These are phyloP conservation scores for Debaryomyces coudertii DNA, from an alignment of 1,139 yeast genomes.

Conservation along the genomic window DNA sequence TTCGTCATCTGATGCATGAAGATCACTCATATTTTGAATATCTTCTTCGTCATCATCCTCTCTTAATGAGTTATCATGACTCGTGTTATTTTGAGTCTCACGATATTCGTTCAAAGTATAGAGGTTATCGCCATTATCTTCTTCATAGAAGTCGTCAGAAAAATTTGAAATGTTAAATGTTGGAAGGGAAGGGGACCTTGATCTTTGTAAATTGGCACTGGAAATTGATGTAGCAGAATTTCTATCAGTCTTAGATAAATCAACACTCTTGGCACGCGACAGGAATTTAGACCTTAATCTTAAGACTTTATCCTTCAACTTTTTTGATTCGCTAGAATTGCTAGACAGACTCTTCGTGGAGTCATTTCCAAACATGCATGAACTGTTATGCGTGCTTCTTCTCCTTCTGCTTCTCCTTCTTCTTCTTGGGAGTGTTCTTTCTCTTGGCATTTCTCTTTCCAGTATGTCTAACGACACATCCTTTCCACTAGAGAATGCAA, in stretches of 20 bases:
- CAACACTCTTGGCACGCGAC: neutral
- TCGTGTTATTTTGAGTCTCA: neutral
- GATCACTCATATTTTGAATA: slow-evolving; percentile 35
- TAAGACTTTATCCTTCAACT: slow-evolving; percentile 25
- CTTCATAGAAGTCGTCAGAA: slow-evolving; percentile 11
- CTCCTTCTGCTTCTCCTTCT: slow-evolving; percentile 25
- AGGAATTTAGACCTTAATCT: slow-evolving; percentile 24
- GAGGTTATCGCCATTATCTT: slow-evolving; percentile 8
- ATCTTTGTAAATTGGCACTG: neutral
- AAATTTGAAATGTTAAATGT: neutral
- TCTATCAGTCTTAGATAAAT: neutral
- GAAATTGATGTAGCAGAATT: neutral
- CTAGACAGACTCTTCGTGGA: slow-evolving; percentile 20
- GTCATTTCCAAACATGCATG: neutral
- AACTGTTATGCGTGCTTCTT: slow-evolving; percentile 9
- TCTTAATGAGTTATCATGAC: slow-evolving; percentile 12
- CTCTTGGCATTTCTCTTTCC: slow-evolving; percentile 62
- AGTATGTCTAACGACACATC: slow-evolving; percentile 66
- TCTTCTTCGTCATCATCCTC: slow-evolving; percentile 36
- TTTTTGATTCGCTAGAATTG: slow-evolving; percentile 15
- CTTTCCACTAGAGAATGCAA: slow-evolving; percentile 59
- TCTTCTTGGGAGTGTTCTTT: slow-evolving; percentile 76
- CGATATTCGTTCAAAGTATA: neutral
- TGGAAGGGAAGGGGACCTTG: neutral
- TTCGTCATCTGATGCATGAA: slow-evolving; percentile 44